Conservation (phyloP, 78 protist genomes). For the slime mould (Dictyostelium discoideum) region DNA sequence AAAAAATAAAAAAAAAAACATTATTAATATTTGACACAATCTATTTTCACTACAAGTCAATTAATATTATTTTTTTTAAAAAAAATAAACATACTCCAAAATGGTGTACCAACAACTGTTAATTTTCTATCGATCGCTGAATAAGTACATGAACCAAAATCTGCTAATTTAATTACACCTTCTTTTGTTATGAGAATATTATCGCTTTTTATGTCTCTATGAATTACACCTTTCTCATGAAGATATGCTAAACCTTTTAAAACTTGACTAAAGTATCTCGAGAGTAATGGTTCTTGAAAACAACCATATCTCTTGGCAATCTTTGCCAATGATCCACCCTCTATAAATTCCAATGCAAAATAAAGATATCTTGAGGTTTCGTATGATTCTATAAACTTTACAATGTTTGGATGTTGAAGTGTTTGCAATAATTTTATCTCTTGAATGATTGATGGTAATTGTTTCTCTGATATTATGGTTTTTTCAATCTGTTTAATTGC, state of each 20-base stretch:
- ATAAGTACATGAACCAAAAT: constrained; percentile 93
- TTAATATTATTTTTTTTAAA: no score
- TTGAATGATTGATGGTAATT: constrained; percentile 65
- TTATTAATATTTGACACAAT: no score
- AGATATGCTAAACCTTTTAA: constrained; percentile 91
- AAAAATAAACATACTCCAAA: constrained; percentile 10
- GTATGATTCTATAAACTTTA: constrained; percentile 85
- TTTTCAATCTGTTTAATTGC: constrained; percentile 81
- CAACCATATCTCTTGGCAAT: constrained; percentile 89
- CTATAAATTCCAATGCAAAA: constrained; percentile 96
- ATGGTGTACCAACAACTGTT: constrained; percentile 76
- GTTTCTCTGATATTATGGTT: constrained; percentile 64
- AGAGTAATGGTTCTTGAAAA: constrained; percentile 92
- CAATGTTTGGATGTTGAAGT: constrained; percentile 90
- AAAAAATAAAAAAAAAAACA: background rate
- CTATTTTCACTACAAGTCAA: no score
- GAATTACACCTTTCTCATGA: constrained; percentile 92
- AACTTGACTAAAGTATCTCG: constrained; percentile 90
- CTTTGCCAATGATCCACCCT: constrained; percentile 94
- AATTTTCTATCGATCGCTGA: constrained; percentile 67
- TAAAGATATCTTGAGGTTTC: constrained; percentile 78
- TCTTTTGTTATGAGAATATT: constrained; percentile 83
- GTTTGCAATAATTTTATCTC: constrained; percentile 91
- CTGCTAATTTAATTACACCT: constrained; percentile 90
- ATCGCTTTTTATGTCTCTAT: constrained; percentile 89